Evolutionary conservation across 148 eudicot species (phyloP).

Genomic region (Amaranthus cruentus): DNA sequence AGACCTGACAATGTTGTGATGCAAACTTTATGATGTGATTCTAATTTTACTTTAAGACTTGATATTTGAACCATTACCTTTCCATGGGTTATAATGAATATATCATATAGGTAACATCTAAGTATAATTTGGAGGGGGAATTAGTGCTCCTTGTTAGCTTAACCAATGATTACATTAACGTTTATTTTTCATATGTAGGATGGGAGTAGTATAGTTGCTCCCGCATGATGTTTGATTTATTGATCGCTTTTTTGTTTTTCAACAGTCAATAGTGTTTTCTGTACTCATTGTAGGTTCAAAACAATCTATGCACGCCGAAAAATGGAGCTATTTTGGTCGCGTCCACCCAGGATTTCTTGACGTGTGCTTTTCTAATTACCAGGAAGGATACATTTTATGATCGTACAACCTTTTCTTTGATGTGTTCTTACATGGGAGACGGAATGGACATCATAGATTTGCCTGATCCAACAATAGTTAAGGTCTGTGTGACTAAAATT

Average conservation of each 20-base stretch:
- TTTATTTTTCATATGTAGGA: background rate
- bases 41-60: too few species aligned
- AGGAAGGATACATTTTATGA: constrained; percentile 92
- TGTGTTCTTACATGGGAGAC: constrained; percentile 89
- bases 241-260: background rate
- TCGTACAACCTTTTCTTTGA: constrained; percentile 70
- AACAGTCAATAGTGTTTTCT: background rate
- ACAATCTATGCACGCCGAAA: constrained; percentile 92
- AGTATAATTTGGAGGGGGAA: background rate
- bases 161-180: background rate
- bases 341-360: constrained; percentile 88
- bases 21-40: too few species aligned
- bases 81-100: background rate
- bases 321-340: constrained; percentile 93
- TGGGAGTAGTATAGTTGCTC: background rate
- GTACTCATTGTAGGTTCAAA: constrained; percentile 60
- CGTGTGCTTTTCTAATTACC: constrained; percentile 83
- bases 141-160: background rate
- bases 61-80: background rate
- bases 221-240: background rate
- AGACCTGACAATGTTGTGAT: too few species aligned
- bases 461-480: constrained; percentile 72
- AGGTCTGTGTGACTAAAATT: constrained; percentile 33
- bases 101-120: background rate
- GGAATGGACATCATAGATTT: constrained; percentile 77